Conservation (phyloP, 768 basidiomycete genomes). For the Agrocybe pediades region DNA sequence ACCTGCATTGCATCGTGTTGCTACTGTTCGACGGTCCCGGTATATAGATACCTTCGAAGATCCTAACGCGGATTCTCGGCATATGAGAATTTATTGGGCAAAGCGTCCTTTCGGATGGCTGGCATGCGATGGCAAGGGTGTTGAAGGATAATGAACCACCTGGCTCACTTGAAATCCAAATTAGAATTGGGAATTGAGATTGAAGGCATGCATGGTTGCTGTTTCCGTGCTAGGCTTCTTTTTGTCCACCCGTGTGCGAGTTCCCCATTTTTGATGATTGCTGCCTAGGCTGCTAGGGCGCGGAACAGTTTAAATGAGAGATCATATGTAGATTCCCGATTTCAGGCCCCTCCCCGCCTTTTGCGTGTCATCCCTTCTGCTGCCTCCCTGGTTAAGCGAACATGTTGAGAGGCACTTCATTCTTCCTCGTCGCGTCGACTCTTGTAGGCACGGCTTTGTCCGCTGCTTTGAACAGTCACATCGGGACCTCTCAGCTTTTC, state of each 20-base stretch:
- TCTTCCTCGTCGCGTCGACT: neutral
- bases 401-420: neutral
- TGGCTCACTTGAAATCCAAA: neutral
- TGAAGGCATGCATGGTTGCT: neutral
- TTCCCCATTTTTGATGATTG: neutral
- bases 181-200: neutral
- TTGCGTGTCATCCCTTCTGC: neutral
- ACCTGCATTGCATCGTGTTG: neutral
- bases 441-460: conserved; percentile 8
- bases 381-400: no score
- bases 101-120: no score
- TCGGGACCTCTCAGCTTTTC: conserved; percentile 22
- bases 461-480: conserved; percentile 10
- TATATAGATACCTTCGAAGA: neutral
- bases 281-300: neutral
- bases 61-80: neutral
- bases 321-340: neutral
- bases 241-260: neutral
- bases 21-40: neutral
- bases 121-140: neutral
- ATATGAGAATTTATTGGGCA: neutral
- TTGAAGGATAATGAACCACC: neutral
- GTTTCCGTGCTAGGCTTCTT: neutral
- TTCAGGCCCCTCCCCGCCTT: neutral
- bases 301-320: neutral